These are phyloP conservation scores for Chrysosporium keratinophilum DNA, from an alignment of 2,329 filamentous ascomycete species.

Conservation along the genomic window DNA sequence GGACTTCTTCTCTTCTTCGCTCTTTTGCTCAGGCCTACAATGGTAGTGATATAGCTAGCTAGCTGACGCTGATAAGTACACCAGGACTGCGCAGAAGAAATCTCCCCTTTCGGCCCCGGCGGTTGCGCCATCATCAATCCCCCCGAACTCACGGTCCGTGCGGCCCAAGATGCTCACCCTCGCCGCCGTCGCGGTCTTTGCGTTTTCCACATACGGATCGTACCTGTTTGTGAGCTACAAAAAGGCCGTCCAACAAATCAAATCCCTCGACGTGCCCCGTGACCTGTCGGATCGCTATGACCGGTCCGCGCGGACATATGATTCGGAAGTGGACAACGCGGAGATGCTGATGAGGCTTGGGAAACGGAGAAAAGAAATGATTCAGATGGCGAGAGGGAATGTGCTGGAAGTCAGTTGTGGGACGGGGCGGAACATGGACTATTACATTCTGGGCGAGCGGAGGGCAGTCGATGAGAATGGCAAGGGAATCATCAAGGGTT, in stretches of 20 bases:
- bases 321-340: conserved; percentile 37
- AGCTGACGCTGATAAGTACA: not conserved
- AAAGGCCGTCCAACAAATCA: conserved; percentile 26
- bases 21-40: not conserved
- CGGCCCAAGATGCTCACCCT: conserved; percentile 26
- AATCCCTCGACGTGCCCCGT: conserved; percentile 26
- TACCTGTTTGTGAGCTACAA: conserved; percentile 37
- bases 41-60: not conserved
- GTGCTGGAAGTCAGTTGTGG: conserved; percentile 43
- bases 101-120: conserved; percentile 15
- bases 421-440: conserved; percentile 41
- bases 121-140: conserved; percentile 15
- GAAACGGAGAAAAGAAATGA: conserved; percentile 33
- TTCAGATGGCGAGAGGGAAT: conserved; percentile 36
- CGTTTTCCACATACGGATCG: conserved; percentile 35
- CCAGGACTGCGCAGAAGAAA: conserved; percentile 16
- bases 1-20: not conserved
- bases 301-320: conserved; percentile 34
- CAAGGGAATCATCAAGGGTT: conserved; percentile 24
- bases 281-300: conserved; percentile 42
- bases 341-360: conserved; percentile 37
- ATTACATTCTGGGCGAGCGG: conserved; percentile 35
- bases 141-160: conserved; percentile 15
- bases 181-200: conserved; percentile 31
- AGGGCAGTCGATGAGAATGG: conserved; percentile 26